Percentiles rank a stretch among this genome's conserved stretches.
Conservation (phyloP, 495 filamentous ascomycete species). For the Glonium stellatum region DNA sequence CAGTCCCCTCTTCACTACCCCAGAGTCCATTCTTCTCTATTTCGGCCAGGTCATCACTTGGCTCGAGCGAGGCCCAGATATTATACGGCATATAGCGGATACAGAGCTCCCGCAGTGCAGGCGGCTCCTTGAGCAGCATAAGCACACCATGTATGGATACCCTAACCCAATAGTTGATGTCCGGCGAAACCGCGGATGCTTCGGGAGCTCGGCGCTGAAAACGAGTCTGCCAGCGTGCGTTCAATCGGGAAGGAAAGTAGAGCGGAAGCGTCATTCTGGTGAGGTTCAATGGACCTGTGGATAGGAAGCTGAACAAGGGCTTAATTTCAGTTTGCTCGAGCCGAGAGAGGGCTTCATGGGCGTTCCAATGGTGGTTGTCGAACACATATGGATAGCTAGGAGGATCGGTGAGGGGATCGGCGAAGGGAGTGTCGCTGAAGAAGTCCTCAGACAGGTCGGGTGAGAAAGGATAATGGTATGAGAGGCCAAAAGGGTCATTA, state of each 20-base stretch:
- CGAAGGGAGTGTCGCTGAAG: neutral
- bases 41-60: slow-evolving; percentile 5
- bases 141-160: slow-evolving; percentile 17
- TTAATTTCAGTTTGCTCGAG: slow-evolving; percentile 14
- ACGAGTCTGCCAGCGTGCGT: neutral
- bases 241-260: slow-evolving; percentile 11
- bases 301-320: slow-evolving; percentile 19
- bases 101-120: slow-evolving; percentile 9
- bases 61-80: slow-evolving; percentile 22
- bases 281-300: slow-evolving; percentile 10
- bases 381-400: neutral
- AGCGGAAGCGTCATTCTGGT: slow-evolving; percentile 22
- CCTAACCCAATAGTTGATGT: slow-evolving; percentile 15
- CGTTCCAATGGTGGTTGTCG: neutral
- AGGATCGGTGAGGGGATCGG: neutral
- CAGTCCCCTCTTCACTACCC: slow-evolving; percentile 4
- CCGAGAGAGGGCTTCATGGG: slow-evolving; percentile 9
- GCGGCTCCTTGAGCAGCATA: slow-evolving; percentile 7
- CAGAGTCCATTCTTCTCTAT: slow-evolving; percentile 18
- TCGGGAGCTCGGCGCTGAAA: neutral
- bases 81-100: slow-evolving; percentile 18
- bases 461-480: slow-evolving; percentile 11
- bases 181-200: slow-evolving; percentile 2
- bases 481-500: slow-evolving; percentile 17
- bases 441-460: neutral